These are phyloP conservation scores for Aspergillus versicolor DNA, from an alignment of 2,329 filamentous ascomycete genomes.

Conservation along the genomic window DNA sequence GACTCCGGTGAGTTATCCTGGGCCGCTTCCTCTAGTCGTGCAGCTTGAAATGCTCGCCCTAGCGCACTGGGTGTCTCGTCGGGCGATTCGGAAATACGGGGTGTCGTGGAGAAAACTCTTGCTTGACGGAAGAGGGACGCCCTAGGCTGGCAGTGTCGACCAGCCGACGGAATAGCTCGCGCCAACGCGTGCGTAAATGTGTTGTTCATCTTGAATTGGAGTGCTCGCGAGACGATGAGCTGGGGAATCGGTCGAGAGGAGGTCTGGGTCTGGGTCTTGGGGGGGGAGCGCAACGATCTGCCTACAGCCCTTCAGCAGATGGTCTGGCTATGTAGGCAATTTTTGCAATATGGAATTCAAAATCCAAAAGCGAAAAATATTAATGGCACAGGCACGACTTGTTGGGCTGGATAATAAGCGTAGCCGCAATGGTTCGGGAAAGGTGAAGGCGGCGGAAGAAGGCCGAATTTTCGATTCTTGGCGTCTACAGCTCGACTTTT, in stretches of 20 bases:
- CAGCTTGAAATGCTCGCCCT: too few species aligned
- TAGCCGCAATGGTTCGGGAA: slow-evolving; percentile 18
- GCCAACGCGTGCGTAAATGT: slow-evolving; percentile 31
- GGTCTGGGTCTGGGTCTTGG: background rate
- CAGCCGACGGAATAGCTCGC: slow-evolving; percentile 32
- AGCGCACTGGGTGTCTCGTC: slow-evolving; percentile 18
- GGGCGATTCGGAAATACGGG: slow-evolving; percentile 9
- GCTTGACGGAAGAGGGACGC: slow-evolving; percentile 20
- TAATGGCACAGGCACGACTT: background rate
- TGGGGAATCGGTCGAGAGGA: background rate
- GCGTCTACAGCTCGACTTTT: slow-evolving; percentile 34
- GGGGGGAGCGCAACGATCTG: background rate
- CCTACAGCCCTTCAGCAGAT: background rate
- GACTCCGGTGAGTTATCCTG: slow-evolving; percentile 26
- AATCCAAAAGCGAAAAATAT: background rate
- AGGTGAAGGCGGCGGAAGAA: slow-evolving; percentile 27
- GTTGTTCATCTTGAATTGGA: slow-evolving; percentile 31
- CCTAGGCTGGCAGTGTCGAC: slow-evolving; percentile 27
- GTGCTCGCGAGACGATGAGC: background rate
- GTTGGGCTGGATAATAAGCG: background rate
- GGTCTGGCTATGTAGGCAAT: background rate
- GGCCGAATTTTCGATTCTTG: slow-evolving; percentile 40
- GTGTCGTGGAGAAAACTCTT: slow-evolving; percentile 37
- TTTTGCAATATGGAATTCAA: background rate
- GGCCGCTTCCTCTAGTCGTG: slow-evolving; percentile 29